phyloP scores from a whole-genome alignment of 73 alveolate species.

The Paramecium sexaurelia region DNA sequence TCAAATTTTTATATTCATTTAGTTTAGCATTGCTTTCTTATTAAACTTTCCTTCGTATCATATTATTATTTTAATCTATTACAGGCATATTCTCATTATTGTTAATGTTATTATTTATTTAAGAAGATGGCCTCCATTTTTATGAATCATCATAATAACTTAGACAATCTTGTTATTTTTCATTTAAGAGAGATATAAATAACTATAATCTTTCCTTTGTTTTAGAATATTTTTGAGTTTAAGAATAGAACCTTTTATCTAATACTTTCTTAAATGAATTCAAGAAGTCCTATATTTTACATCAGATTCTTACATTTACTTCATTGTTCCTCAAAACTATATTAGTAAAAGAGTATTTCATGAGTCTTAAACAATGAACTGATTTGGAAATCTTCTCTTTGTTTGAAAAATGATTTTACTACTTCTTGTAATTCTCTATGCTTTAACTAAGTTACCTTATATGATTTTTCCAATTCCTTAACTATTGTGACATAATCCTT shows the following conservation, averaged over 20 bases:
- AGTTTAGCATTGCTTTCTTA: neutral
- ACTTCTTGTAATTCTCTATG: neutral
- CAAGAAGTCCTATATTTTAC: neutral
- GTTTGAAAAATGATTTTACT: neutral
- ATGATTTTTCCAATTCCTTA: neutral
- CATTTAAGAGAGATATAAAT: neutral
- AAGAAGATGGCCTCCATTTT: neutral
- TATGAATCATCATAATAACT: neutral
- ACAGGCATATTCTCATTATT: neutral
- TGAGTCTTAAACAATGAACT: neutral
- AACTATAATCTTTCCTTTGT: neutral
- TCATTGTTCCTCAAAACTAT: neutral
- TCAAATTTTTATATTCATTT: conserved; percentile 13
- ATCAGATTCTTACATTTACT: neutral
- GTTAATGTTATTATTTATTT: neutral
- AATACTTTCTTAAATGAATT: neutral
- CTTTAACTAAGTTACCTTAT: neutral
- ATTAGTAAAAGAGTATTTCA: neutral
- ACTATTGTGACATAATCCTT: conserved; percentile 2
- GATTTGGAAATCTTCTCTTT: neutral
- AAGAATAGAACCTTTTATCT: neutral
- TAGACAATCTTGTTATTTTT: neutral
- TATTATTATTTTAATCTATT: neutral
- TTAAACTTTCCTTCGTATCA: neutral
- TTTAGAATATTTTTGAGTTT: neutral